Conservation (phyloP, 2,329 filamentous ascomycete species). For the Ophioceras dolichostomum region DNA sequence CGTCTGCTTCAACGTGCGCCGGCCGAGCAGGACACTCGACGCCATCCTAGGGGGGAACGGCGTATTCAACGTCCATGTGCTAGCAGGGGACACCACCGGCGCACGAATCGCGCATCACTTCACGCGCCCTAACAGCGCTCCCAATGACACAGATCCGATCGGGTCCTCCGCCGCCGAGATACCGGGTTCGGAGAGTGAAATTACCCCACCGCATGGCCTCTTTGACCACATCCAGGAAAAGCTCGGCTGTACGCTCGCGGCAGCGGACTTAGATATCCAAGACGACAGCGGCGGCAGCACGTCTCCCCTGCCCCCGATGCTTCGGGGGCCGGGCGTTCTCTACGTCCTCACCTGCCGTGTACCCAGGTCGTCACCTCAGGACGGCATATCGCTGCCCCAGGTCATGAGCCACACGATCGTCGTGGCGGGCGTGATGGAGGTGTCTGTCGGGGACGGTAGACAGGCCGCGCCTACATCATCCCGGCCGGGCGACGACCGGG, state of each 20-base stretch:
- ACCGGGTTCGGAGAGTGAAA: conserved; percentile 22
- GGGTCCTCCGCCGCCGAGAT: conserved; percentile 13
- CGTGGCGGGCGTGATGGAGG: conserved; percentile 3
- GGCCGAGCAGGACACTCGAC: conserved; percentile 42
- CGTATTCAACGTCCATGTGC: conserved; percentile 42
- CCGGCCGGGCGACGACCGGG: too few species aligned
- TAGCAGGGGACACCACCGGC: conserved; percentile 32
- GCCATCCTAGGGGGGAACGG: conserved; percentile 30
- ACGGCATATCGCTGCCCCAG: neutral
- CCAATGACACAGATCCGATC: too few species aligned
- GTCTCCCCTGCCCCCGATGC: conserved; percentile 22
- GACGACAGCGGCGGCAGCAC: conserved; percentile 13
- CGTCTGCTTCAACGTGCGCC: conserved; percentile 44
- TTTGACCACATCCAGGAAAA: conserved; percentile 22
- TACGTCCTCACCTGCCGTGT: conserved; percentile 21
- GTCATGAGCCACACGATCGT: conserved; percentile 3
- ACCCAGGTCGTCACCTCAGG: neutral
- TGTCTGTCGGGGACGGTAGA: neutral
- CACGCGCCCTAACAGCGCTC: conserved; percentile 32
- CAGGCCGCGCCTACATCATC: too few species aligned
- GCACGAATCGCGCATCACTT: conserved; percentile 39
- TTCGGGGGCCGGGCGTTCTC: conserved; percentile 39
- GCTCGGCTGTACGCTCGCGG: conserved; percentile 11
- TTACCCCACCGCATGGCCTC: conserved; percentile 15
- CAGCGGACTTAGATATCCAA: too few species aligned